phyloP scores from a whole-genome alignment of 129 eudicot species.

The Centaurea solstitialis region DNA sequence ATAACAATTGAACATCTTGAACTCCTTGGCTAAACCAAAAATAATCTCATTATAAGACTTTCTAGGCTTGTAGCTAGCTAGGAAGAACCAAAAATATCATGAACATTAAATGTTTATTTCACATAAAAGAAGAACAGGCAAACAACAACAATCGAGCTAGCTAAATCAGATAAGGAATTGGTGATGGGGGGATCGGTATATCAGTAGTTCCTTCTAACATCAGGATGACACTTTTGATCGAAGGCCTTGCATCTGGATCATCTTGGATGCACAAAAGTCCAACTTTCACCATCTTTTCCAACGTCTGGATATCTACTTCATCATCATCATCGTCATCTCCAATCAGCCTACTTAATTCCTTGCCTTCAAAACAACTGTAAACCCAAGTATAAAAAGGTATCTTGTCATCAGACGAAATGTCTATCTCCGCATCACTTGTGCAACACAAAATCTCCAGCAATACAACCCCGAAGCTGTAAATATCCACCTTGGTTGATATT shows the following conservation, averaged over 20 bases:
- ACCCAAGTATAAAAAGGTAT: conserved; percentile 22
- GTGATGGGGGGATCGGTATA: conserved; percentile 31
- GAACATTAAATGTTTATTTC: too few relatives aligned
- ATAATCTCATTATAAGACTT: too few relatives aligned
- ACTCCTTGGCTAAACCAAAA: too few relatives aligned
- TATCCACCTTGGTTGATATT: conserved; percentile 43
- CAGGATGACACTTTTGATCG: conserved; percentile 35
- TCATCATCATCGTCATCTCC: conserved; percentile 29
- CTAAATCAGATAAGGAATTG: conserved; percentile 17
- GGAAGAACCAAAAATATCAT: too few relatives aligned
- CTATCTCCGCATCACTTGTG: conserved; percentile 8
- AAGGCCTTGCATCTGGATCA: conserved; percentile 37
- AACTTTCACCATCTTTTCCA: conserved; percentile 40
- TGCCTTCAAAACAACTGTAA: conserved; percentile 27
- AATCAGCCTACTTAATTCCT: conserved; percentile 14
- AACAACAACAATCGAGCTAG: neutral
- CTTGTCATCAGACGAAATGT: conserved; percentile 12
- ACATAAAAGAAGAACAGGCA: neutral
- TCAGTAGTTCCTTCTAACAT: conserved; percentile 48
- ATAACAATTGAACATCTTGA: too few relatives aligned
- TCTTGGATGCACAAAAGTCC: conserved; percentile 44
- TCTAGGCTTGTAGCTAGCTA: too few relatives aligned
- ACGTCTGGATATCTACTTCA: conserved; percentile 19
- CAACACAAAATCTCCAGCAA: conserved; percentile 46
- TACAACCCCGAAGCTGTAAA: conserved; percentile 47